Evolutionary conservation across 345 rosid species (phyloP).

Genomic region (Arabidopsis suecica): DNA sequence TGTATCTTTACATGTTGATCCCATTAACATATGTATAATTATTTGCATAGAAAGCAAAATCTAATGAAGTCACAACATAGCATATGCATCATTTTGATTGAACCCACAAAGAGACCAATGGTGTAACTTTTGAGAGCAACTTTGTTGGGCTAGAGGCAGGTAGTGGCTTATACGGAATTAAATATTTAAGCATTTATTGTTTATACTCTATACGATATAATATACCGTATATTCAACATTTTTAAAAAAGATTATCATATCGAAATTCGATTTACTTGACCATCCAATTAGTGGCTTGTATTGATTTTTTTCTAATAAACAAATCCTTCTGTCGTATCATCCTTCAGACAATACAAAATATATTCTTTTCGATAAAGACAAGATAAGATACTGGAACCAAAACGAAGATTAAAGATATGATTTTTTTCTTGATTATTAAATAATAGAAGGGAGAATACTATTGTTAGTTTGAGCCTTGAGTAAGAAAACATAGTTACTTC

Average conservation of each 20-base stretch:
- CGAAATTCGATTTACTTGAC: neutral
- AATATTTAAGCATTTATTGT: neutral
- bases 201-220: neutral
- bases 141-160: slow-evolving; percentile 3
- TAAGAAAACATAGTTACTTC: neutral
- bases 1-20: too few relatives aligned
- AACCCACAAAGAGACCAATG: neutral
- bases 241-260: neutral
- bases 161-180: neutral
- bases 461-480: neutral
- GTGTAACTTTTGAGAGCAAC: neutral
- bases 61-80: neutral
- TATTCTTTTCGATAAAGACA: neutral
- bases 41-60: neutral
- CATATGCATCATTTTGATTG: slow-evolving; percentile 4
- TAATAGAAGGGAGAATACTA: neutral
- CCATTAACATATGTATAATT: too few relatives aligned
- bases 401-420: neutral
- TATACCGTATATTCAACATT: neutral
- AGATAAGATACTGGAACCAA: neutral
- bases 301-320: neutral
- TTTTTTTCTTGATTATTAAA: slow-evolving; percentile 7
- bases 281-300: slow-evolving; percentile 12
- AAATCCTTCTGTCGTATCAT: neutral
- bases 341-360: neutral